Base-by-base conservation (phyloP, 2,329 filamentous ascomycete species). In the Ramularia endophylla region DNA sequence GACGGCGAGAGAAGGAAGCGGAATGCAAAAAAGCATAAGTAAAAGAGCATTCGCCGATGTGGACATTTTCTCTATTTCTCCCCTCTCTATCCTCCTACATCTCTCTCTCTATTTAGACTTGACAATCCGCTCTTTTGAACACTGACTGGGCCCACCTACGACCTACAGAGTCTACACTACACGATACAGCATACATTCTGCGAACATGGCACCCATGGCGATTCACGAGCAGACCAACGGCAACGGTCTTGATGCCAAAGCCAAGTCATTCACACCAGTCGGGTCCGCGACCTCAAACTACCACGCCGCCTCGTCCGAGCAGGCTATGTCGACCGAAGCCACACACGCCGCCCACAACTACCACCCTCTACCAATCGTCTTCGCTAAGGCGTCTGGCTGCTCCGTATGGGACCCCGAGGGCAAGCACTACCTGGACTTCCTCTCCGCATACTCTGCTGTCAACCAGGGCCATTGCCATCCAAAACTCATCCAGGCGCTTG, bases 381-480 rank as follows among this genome's bases (percentile, higher is more conserved):
- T 97, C 66, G 76, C 90, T 42, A 80, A 81, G 52, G 92, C 88
- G 30, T 77, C 82, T 57, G 92, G 90, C 36, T 83, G 84, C 60
- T 82, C 85, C 47, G 92, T 97, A 44, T 98, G 92, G 90, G 92
- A 98, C 62, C 92, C 92, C 13, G 92, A 98, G 72, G 61, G 60
- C 61, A 85, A 82, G 57, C 83, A 95, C 65, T 97, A 98, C 68
- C 81, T 97, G 58, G 92, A 98, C 71, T 98, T 95, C 70, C 80
- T 98, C 53, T 97, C 90, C 34, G 92, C 92, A 52, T 98, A 98
- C 75, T 94, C 86, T 55, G 92, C 92, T 48, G 88, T 97, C 63
- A 97, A 97, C 73, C 90, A 97, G 69, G 90, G 90, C 50, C 90
- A 98, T 68, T 97, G 90, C 69, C 90, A 98, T 70, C 92, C 92